phyloP scores from a whole-genome alignment of 2,329 filamentous ascomycete genomes.

The Sclerotinia spermophila region DNA sequence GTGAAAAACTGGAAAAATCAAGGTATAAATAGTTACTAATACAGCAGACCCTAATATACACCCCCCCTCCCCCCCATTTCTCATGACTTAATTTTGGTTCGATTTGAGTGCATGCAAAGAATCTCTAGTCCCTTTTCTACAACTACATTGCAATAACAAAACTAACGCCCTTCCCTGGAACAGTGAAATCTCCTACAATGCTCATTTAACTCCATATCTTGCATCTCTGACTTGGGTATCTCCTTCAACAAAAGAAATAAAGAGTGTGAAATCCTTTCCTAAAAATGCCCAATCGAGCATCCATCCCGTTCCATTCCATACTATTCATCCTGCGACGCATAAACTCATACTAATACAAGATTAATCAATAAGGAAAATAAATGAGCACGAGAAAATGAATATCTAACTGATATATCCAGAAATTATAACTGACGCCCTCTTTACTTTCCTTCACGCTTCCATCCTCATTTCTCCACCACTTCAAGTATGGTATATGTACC shows the following conservation, averaged over 20 bases:
- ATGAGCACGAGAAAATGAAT: background rate
- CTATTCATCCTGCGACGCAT: background rate
- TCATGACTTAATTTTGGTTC: background rate
- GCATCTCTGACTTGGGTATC: background rate
- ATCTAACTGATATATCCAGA: background rate
- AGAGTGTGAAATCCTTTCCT: background rate
- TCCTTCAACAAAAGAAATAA: conserved; percentile 11
- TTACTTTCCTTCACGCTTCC: background rate
- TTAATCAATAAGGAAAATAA: background rate
- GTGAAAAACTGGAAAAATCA: background rate
- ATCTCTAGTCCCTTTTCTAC: background rate
- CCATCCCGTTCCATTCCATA: background rate
- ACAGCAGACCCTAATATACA: background rate
- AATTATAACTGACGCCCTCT: background rate
- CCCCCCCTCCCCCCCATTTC: too few species aligned
- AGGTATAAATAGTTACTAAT: background rate
- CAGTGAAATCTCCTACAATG: background rate
- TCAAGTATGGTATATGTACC: background rate
- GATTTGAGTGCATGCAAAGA: background rate
- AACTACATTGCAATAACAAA: background rate
- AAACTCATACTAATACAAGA: background rate
- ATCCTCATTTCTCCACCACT: background rate
- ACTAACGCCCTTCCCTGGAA: background rate
- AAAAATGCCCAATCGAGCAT: background rate
- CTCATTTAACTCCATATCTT: background rate